These are phyloP conservation scores for Termitomyces sp. DNA, from an alignment of 768 basidiomycete species.

Conservation along the genomic window DNA sequence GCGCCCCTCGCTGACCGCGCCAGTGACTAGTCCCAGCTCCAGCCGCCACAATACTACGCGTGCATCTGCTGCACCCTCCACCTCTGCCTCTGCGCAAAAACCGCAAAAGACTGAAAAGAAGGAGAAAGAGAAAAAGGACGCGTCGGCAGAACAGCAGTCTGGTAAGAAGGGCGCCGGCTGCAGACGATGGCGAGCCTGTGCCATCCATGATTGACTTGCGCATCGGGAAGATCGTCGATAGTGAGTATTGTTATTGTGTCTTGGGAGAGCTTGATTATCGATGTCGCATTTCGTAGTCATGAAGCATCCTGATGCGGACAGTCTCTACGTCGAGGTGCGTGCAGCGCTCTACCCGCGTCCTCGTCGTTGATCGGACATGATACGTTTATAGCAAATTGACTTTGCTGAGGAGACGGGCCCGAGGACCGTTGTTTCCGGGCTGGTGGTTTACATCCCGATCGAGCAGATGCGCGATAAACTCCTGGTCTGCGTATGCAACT, in stretches of 20 bases:
- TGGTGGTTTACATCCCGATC: constrained; percentile 94
- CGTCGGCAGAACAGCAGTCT: constrained; percentile 17
- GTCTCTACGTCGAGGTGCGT: constrained; percentile 92
- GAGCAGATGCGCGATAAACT: constrained; percentile 86
- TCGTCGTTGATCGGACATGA: neutral
- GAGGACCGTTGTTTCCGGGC: constrained; percentile 92
- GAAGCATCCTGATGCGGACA: constrained; percentile 96
- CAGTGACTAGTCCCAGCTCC: constrained; percentile 54
- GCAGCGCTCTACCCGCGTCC: constrained; percentile 1
- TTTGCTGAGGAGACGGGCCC: constrained; percentile 93
- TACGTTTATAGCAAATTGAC: constrained; percentile 77
- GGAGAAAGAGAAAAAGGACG: constrained; percentile 31
- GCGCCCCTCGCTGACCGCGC: constrained; percentile 1
- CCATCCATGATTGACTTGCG: constrained; percentile 98
- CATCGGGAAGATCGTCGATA: constrained; percentile 90
- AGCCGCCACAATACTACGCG: constrained; percentile 68
- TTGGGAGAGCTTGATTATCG: neutral
- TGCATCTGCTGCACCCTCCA: neutral
- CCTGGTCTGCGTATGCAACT: constrained; percentile 83
- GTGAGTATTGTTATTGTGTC: too few species aligned
- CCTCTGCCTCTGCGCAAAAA: constrained; percentile 31
- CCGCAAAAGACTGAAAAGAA: constrained; percentile 61
- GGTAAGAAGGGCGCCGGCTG: constrained; percentile 29
- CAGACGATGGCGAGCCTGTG: constrained; percentile 74
- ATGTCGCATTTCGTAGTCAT: constrained; percentile 48